Evolutionary conservation across 257 asterid species (phyloP).

Genomic region (Solanum pinnatisectum): DNA sequence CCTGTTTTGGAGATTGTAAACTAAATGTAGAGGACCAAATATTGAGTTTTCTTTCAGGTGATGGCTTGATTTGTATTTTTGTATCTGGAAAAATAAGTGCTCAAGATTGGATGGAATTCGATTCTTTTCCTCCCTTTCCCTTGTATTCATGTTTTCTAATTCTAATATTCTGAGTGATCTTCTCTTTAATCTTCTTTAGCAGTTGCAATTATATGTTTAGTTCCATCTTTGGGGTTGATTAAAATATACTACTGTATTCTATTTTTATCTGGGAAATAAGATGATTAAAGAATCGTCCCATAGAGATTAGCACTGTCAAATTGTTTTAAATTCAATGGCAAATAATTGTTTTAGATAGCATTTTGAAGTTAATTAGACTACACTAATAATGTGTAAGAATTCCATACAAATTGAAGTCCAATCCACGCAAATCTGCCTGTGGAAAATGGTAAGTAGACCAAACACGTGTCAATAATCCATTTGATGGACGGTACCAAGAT

Average conservation of each 20-base stretch:
- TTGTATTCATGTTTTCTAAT: background rate
- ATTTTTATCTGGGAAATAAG: background rate
- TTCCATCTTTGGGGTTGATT: background rate
- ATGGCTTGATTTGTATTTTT: conserved; percentile 19
- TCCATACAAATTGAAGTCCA: background rate
- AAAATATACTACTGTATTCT: background rate
- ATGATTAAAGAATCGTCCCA: background rate
- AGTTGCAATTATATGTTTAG: background rate
- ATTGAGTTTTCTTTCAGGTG: conserved; percentile 15
- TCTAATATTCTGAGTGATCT: background rate
- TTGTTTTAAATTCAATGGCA: too few species aligned
- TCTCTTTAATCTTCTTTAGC: background rate
- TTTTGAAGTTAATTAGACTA: too few species aligned
- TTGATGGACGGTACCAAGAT: background rate
- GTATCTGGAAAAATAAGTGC: conserved; percentile 30
- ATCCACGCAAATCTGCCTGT: background rate
- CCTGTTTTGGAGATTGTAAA: conserved; percentile 40
- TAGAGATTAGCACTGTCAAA: background rate
- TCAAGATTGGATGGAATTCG: conserved; percentile 13
- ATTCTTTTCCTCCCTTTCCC: background rate
- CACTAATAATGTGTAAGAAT: background rate
- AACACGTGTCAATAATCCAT: background rate
- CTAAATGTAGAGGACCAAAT: conserved; percentile 31
- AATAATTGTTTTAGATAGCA: too few species aligned
- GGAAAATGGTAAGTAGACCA: background rate